A percentile compares a stretch with the other conserved stretches of the same genome.
Evolutionary conservation across 2,329 filamentous ascomycete species (phyloP).

Genomic region (Metarhizium guizhouense): DNA sequence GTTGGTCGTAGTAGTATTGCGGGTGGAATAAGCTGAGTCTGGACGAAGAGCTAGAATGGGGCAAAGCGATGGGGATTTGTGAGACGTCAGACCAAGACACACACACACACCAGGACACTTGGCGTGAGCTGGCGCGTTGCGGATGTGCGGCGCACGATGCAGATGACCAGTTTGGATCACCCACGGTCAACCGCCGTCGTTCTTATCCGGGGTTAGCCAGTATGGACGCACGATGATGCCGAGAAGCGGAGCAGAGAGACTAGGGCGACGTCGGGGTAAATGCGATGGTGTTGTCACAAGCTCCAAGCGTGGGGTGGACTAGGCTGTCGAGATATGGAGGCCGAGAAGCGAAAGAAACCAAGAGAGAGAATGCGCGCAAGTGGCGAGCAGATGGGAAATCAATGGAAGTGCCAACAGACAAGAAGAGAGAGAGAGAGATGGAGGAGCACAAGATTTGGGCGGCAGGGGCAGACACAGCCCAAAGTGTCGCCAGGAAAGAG

Average conservation of each 20-base stretch:
- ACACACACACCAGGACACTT: neutral
- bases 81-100: neutral
- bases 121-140: neutral
- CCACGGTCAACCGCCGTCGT: constrained; percentile 1
- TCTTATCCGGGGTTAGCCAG: neutral
- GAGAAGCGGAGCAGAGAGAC: neutral
- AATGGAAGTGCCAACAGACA: no score
- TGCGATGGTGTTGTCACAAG: constrained; percentile 5
- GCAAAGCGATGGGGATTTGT: neutral
- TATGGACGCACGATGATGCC: constrained; percentile 1
- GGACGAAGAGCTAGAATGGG: no score
- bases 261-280: neutral
- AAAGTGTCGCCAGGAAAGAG: no score
- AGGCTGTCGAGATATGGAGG: neutral
- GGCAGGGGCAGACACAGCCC: no score
- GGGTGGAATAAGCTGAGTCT: no score
- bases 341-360: neutral
- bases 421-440: no score
- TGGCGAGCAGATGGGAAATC: no score
- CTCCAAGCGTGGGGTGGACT: neutral
- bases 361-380: neutral
- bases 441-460: no score
- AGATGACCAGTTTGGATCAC: constrained; percentile 9
- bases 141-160: constrained; percentile 1
- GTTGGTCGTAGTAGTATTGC: no score